Evolutionary conservation across 495 filamentous ascomycete genomes (phyloP), one percentile per base, ranked within the genome.

Genomic region (Tuber umbilicatum): DNA sequence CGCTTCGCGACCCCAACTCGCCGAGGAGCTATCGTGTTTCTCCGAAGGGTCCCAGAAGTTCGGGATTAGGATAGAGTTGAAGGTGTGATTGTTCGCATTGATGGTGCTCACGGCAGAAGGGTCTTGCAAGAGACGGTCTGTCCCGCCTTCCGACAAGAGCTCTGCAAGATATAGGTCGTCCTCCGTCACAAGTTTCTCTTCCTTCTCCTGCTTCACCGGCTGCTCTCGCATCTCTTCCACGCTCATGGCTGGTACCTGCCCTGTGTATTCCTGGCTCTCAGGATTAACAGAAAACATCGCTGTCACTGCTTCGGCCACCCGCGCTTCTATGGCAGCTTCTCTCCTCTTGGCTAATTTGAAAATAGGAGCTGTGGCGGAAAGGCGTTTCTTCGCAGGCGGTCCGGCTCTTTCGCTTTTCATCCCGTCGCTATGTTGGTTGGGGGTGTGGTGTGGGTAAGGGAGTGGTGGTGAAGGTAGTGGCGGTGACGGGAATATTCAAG

Each of bases 181-280:
- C 14, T 35, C 14, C 3, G 12, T 31, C n/a, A 67, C 31, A 4
- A 23, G 2, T 39, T 73, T 27, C 70, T 75, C 23, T 37, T 31
- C 12, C 55, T 64, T 35, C 55, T 31, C 31, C 6, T 5, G 9
- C 2, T 60, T 16, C 55, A 5, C 31, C 6, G 2, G 2, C 12
- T 31, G 5, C n/a, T 43, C 71, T 40, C 71, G 12, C 42, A 19
- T 78, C 21, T 86, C 85, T 75, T 84, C 82, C 37, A 60, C 42
- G 7, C 72, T 76, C 19, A 78, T 85, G 83, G 39, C n/a, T 2
- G 50, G 10, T 12, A 12, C 27, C 12, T 35, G 27, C 6, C 0
- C 14, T 6, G 2, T 64, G 4, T 17, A 17, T 17, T 35, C 55
- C 27, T 35, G 12, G 14, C 27, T 64, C 55, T 35, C 27, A 1